phyloP scores from a whole-genome alignment of 768 basidiomycete genomes.

The Tulasnella sp. region DNA sequence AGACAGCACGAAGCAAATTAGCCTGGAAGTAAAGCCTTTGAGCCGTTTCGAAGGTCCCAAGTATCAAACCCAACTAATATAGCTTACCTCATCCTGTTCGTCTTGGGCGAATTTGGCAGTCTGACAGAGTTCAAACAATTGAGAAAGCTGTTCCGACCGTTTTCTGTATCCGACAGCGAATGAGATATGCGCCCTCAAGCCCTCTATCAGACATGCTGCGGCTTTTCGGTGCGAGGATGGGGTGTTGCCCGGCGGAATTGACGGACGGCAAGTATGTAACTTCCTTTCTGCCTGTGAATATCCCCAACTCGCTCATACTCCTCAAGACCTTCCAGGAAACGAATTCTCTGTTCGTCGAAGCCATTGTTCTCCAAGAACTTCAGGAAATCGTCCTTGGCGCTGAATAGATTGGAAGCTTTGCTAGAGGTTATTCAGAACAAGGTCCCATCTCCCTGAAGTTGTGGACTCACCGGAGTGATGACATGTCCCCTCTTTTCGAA shows the following conservation, averaged over 20 bases:
- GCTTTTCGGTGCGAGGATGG: conserved; percentile 1
- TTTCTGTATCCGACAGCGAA: neutral
- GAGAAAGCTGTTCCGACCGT: neutral
- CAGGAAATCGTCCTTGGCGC: conserved; percentile 49
- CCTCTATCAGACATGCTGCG: neutral
- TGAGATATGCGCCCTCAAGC: neutral
- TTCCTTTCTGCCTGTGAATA: conserved; percentile 48
- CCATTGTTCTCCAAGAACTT: conserved; percentile 55
- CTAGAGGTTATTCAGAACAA: conserved; percentile 38
- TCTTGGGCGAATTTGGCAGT: neutral
- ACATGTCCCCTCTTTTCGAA: conserved; percentile 42
- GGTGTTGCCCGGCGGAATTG: neutral
- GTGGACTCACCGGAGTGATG: conserved; percentile 36
- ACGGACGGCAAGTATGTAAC: neutral
- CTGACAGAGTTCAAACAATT: neutral
- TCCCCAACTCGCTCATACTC: conserved; percentile 51
- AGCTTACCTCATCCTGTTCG: neutral
- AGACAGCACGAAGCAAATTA: neutral
- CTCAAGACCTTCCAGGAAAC: conserved; percentile 45
- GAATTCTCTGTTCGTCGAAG: conserved; percentile 49
- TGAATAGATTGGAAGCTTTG: conserved; percentile 49
- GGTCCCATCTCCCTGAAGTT: neutral
- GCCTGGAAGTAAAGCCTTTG: neutral
- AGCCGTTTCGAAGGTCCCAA: neutral
- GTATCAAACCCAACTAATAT: neutral